These are phyloP conservation scores for Scedosporium aurantiacum DNA, from an alignment of 2,329 filamentous ascomycete genomes.

Conservation along the genomic window DNA sequence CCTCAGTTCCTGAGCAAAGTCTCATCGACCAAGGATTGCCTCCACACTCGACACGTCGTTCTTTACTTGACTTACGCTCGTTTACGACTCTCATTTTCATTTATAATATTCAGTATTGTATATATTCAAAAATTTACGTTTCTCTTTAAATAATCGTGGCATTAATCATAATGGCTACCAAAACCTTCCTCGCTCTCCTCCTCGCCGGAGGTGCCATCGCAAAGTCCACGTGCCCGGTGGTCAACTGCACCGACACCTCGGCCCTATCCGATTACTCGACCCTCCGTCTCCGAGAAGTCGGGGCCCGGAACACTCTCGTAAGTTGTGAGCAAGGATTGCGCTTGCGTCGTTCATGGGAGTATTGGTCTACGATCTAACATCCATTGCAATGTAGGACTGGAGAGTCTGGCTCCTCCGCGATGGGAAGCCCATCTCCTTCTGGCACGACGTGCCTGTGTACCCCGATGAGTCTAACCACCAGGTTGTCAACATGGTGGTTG, in stretches of 20 bases:
- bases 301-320: conserved; percentile 26
- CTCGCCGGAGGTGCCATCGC: conserved; percentile 1
- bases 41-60: too few relatives aligned
- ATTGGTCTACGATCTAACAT: not conserved
- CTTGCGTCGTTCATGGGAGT: not conserved
- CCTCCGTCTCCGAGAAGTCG: conserved; percentile 20
- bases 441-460: conserved; percentile 30
- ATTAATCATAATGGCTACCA: not conserved
- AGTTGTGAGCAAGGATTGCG: not conserved
- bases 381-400: conserved; percentile 20
- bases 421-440: conserved; percentile 27
- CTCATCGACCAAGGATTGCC: too few relatives aligned
- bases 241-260: conserved; percentile 2
- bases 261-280: not conserved
- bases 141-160: not conserved
- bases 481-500: conserved; percentile 27
- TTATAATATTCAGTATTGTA: not conserved
- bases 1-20: too few relatives aligned
- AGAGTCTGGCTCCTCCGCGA: conserved; percentile 28
- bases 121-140: too few relatives aligned
- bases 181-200: not conserved
- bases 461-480: conserved; percentile 21
- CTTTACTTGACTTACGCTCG: too few relatives aligned
- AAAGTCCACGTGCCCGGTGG: not conserved
- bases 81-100: not conserved